Base-by-base conservation (phyloP, 345 rosid species). In the Aquilaria malaccensis region DNA sequence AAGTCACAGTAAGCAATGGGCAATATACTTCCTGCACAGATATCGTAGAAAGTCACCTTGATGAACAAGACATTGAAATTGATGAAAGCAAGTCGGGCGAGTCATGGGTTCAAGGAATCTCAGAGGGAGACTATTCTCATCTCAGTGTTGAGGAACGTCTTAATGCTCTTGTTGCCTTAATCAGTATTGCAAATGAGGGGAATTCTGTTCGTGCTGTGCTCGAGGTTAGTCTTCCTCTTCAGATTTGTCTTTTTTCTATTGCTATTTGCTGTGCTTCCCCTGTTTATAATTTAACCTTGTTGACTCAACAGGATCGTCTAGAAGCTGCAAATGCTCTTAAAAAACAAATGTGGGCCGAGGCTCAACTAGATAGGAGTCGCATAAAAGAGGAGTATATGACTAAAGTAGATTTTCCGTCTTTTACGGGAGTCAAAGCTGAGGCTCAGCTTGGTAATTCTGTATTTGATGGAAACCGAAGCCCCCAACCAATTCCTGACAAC, bases 311-410 rank as follows among this genome's bases (percentile, higher is more conserved):
- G 99, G 99, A 95, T 46, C 98, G 99, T 47, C 66, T 95, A 82
- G 99, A 95, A 78, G 96, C 94, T 49, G 94, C 99, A 70, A 91
- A 81, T 81, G 80, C 96, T 78, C 90, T 95, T 69, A 95, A 95
- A 78, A 95, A 87, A 72, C 98, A 95, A 74, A 91, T 95, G 91
- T 95, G 95, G 99, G 85, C 87, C 5, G 99, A 91, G 80, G 96
- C 95, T 52, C 99, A 95, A 60, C 73, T 85, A 71, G 99, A 91
- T 76, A 91, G 79, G 75, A 82, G 84, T 81, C 85, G 91, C 47
- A 68, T 85, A 79, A 91, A 83, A 74, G 98, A 87, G 72, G 94
- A 86, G 45, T 70, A 70, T 50, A 53, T 72, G 30, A 71, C 67
- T 55, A 88, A 80, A 75, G 55, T 85, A 62, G 96, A 91, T 68